Percentiles rank a stretch among this genome's conserved stretches.
phyloP scores from a whole-genome alignment of 306 rosid species.

The Boehmeria nivea region DNA sequence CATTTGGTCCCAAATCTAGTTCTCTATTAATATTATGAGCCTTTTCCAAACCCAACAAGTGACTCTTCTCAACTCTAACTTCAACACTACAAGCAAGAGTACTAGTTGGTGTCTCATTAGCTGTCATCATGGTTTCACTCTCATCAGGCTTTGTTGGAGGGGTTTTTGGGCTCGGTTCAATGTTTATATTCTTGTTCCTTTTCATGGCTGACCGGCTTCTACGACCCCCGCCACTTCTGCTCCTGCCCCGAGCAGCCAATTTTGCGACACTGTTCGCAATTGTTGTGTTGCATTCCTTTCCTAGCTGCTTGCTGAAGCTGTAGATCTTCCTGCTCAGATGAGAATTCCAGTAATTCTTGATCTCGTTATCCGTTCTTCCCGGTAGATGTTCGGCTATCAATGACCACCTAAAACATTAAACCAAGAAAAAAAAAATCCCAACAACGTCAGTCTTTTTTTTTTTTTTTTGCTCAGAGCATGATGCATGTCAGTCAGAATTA shows the following conservation, averaged over 20 bases:
- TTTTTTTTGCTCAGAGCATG: too few relatives aligned
- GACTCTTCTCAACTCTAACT: conserved; percentile 25
- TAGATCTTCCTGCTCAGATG: conserved; percentile 63
- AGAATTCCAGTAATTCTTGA: conserved; percentile 88
- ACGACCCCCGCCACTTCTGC: conserved; percentile 20
- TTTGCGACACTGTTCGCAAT: conserved; percentile 20
- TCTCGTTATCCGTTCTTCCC: conserved; percentile 80
- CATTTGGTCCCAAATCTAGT: conserved; percentile 34
- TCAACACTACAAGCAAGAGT: too few relatives aligned
- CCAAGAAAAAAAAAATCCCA: too few relatives aligned
- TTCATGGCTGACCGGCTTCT: conserved; percentile 22
- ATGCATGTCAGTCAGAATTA: too few relatives aligned
- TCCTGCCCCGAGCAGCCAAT: conserved; percentile 22
- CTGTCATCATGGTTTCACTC: too few relatives aligned
- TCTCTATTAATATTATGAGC: conserved; percentile 4
- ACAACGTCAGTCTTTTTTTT: too few relatives aligned
- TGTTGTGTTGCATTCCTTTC: conserved; percentile 20
- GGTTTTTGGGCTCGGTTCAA: not conserved
- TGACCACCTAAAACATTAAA: conserved; percentile 63
- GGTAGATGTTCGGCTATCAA: conserved; percentile 70
- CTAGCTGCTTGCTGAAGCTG: conserved; percentile 45
- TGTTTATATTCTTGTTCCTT: conserved; percentile 13
- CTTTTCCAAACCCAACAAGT: conserved; percentile 4
- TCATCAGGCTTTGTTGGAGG: not conserved
- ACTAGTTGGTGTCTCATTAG: not conserved